Percentiles rank a stretch among this genome's conserved stretches.
Conservation (phyloP, 768 basidiomycete species). For the Auriculariales sp. region DNA sequence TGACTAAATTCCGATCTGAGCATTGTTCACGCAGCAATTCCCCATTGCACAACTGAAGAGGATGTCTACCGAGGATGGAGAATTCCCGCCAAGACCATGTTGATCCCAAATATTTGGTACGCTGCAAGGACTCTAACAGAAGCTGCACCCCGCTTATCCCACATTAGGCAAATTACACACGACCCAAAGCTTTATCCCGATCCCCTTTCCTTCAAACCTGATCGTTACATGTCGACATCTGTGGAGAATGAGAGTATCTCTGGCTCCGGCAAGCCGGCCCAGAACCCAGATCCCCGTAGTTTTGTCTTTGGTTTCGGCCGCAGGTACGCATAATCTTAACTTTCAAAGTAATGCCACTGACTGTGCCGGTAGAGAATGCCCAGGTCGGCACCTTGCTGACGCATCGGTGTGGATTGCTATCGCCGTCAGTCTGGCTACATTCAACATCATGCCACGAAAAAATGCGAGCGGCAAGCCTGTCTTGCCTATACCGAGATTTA, state of each 20-base stretch:
- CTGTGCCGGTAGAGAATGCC: not conserved
- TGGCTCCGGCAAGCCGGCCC: too few species aligned
- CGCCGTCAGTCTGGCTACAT: not conserved
- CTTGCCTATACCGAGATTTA: too few species aligned
- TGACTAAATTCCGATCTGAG: not conserved
- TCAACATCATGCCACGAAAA: not conserved
- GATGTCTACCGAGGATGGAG: not conserved
- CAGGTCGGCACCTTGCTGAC: not conserved
- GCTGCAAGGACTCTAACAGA: not conserved
- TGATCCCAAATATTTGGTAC: not conserved
- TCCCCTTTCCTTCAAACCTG: not conserved
- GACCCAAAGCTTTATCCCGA: not conserved
- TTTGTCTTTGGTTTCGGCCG: constrained; percentile 1
- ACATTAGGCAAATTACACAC: not conserved
- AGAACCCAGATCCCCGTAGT: not conserved
- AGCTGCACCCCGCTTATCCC: not conserved
- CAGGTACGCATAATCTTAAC: not conserved
- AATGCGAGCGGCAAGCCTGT: constrained; percentile 22
- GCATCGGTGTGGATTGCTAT: not conserved
- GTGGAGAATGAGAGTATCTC: too few species aligned
- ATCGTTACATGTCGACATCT: not conserved
- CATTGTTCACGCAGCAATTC: not conserved
- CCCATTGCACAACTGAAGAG: not conserved
- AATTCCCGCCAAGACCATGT: not conserved
- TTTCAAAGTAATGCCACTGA: not conserved